Evolutionary conservation across 2,329 filamentous ascomycete species (phyloP), one percentile per base, ranked within the genome.

Genomic region (Dothiorella sarmentorum): DNA sequence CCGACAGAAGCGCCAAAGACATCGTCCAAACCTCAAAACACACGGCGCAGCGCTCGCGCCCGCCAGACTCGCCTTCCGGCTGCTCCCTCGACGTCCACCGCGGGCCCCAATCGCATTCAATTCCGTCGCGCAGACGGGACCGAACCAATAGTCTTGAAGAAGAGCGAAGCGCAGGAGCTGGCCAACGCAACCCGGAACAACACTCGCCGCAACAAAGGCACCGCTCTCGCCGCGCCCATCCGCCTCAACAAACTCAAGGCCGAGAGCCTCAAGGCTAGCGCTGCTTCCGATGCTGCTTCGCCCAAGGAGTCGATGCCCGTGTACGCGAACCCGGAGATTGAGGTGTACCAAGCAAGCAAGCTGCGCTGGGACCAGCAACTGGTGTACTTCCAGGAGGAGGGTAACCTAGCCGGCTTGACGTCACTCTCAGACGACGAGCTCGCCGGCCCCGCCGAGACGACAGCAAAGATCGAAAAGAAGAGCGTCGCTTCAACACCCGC

Each of bases 171-270:
- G 15, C 78, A 81, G 60, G 75, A 78, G 58, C 66, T 80, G 7
- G 72, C 77, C 10, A 65, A 73, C 10, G 56, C 74, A 15, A 81
- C 79, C 1, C 71, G 74, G 31, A 69, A 67, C 51, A 82, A 82
- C 63, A 82, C 79, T 7, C 71, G 75, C 38, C 77, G 76, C 65
- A 82, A 82, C 66, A 81, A 80, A 60, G 74, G 75, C 44, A 75
- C 73, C 22, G 71, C 74, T 15, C 62, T 80, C 22, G 66, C 75
- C 55, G 78, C 78, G 43, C 68, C 65, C n/a, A 63, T 75, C 7
- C 71, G 75, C 29, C 66, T 82, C 10, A 67, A 72, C 22, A 77
- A 76, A 58, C 67, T 81, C 9, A 67, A 68, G 9, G 66, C 66
- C 10, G 74, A 75, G 7, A 61, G 62, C 7, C 31, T 47, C 40